Conservation (phyloP, 305 asterid genomes). For the Fraxinus sp. region DNA sequence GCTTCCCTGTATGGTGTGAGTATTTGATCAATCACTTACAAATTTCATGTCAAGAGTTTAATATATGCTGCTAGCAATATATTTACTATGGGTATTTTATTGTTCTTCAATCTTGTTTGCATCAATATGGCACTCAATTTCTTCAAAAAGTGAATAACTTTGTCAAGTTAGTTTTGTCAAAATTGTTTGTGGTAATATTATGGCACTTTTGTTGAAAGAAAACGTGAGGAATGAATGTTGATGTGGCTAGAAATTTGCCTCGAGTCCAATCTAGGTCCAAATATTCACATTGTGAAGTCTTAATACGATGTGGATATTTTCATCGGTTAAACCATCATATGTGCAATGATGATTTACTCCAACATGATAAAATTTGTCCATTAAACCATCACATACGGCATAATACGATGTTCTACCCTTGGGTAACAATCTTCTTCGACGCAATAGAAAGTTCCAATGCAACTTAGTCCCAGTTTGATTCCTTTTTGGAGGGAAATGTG, state of each 20-base stretch:
- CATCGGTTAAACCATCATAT: neutral
- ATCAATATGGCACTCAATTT: neutral
- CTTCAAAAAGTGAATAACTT: neutral
- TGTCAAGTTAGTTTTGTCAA: neutral
- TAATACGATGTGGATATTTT: neutral
- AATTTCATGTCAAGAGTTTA: neutral
- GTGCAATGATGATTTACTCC: neutral
- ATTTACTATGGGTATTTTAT: neutral
- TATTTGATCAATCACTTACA: slow-evolving; percentile 30
- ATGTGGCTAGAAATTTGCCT: neutral
- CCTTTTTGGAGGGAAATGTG: neutral
- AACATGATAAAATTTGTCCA: neutral
- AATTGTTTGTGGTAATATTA: neutral
- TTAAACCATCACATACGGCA: neutral
- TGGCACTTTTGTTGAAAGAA: slow-evolving; percentile 1
- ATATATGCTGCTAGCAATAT: neutral
- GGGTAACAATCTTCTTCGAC: neutral
- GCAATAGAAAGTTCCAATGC: neutral
- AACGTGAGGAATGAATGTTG: neutral
- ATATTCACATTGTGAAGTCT: neutral
- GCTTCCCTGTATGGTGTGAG: slow-evolving; percentile 95
- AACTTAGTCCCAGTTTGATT: neutral
- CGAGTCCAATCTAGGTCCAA: neutral
- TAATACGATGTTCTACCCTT: neutral
- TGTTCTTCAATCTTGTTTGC: neutral